Base-by-base conservation (phyloP, 2,329 filamentous ascomycete genomes). In the Penicillium sp. region DNA sequence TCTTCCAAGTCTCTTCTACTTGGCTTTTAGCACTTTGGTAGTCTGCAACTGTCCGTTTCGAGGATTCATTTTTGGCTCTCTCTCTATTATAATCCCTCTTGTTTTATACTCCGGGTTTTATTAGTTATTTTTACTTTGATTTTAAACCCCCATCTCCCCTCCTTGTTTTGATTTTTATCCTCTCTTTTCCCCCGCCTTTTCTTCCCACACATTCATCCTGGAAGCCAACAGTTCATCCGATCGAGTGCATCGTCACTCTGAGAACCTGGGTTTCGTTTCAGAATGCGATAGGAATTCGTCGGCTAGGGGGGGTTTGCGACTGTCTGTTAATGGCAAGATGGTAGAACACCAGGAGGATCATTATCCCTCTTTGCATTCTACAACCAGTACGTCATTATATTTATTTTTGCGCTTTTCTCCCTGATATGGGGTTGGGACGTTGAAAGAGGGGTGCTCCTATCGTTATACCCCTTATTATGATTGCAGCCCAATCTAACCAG, bases 291-390 rank as follows among this genome's bases (percentile, higher is more conserved):
- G 68, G 68, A 47, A 68, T 63, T 63, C 55, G 58, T 59, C 57
- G 62, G 67, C 66, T 66, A 68, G 65, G 69, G 74, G 70, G 73
- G 72, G 69, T 69, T 69, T 70, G 70, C 70, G 67, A 69, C 64
- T 61, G 54, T 66, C 64, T 68, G 68, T 67, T 68, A 67, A 71
- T 69, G 69, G 69, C 70, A 73, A 75, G 67, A 77, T 76, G 74
- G 70, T 74, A 68, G 70, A 72, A 72, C 67, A 69, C 65, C 72
- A 73, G 64, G 72, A 55, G 46, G 49, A 56, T 36, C 23, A 38
- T 66, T 72, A 65, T 61, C 65, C 71, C 58, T 72, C 68, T 64
- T 62, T 71, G 68, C 68, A 69, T 59, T 68, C 72, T 63, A 64
- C 69, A 60, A 73, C 68, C 59, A 72, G 74, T 76, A 72, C 59